Evolutionary conservation across 805 yeast genomes (phyloP).

Genomic region (Kluyveromyces siamensis): DNA sequence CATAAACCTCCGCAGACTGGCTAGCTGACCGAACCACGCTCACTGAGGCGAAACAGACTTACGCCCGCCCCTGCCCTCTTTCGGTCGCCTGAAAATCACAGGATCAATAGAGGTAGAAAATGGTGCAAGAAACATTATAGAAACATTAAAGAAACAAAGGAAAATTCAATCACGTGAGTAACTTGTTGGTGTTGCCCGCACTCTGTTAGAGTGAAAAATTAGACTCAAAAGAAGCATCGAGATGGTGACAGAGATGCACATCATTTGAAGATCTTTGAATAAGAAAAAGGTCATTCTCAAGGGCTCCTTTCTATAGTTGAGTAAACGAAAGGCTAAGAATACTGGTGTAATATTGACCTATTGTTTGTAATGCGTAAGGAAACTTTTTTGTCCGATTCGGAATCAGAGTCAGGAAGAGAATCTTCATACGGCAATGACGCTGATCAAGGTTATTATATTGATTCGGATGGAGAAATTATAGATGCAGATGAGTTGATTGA

Average conservation of each 20-base stretch:
- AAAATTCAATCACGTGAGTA: not conserved
- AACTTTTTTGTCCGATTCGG: not conserved
- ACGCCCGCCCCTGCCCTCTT: not conserved
- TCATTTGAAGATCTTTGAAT: no score
- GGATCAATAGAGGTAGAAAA: not conserved
- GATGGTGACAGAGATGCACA: not conserved
- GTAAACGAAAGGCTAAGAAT: not conserved
- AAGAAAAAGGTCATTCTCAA: no score
- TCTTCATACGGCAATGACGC: not conserved
- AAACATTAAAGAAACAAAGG: not conserved
- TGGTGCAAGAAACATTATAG: not conserved
- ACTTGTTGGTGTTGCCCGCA: not conserved
- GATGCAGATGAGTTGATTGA: not conserved
- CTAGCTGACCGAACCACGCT: no score
- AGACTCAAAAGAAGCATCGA: not conserved
- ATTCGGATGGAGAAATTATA: not conserved
- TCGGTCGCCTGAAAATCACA: not conserved
- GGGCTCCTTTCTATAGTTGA: not conserved
- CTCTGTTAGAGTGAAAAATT: not conserved
- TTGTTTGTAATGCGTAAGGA: not conserved
- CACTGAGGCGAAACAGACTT: no score
- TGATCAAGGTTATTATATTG: not conserved
- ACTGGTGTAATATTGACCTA: not conserved
- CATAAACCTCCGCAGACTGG: no score
- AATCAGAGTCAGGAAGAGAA: not conserved